Evolutionary conservation across 2,329 filamentous ascomycete genomes (phyloP).

Genomic region (Aspergillus eucalypticola): DNA sequence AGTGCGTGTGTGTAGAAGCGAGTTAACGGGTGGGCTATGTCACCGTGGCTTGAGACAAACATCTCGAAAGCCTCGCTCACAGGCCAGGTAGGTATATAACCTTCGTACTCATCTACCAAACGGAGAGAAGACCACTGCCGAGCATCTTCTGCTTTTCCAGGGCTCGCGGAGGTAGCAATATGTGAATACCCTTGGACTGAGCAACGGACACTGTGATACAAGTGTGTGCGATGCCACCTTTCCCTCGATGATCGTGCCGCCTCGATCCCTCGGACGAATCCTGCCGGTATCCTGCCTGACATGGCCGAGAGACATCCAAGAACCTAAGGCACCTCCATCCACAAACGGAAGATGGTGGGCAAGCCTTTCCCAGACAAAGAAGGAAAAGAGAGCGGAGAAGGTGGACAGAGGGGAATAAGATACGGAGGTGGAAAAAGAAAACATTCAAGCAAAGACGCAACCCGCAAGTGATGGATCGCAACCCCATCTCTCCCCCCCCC

Average conservation of each 20-base stretch:
- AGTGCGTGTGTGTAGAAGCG: conserved; percentile 1
- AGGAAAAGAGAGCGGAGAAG: no score
- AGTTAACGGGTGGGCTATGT: not conserved
- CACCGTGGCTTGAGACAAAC: conserved; percentile 2
- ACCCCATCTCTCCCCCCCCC: not conserved
- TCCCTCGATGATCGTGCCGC: not conserved
- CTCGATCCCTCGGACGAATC: not conserved
- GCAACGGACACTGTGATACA: conserved; percentile 3
- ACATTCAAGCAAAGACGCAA: not conserved
- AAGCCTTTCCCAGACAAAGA: not conserved
- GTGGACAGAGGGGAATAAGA: no score
- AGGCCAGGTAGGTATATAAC: not conserved
- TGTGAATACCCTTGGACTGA: not conserved
- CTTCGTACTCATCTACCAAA: conserved; percentile 4
- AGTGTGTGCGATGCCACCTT: not conserved
- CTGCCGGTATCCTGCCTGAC: conserved; percentile 9
- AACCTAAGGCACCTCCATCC: not conserved
- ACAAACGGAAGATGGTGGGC: not conserved
- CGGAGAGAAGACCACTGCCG: not conserved
- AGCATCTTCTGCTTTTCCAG: not conserved
- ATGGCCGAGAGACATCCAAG: not conserved
- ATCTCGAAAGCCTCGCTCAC: not conserved
- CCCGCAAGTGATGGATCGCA: not conserved
- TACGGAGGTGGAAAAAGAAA: not conserved
- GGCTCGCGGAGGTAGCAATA: not conserved